These are phyloP conservation scores for Ophiostoma ips DNA, from an alignment of 2,329 filamentous ascomycete species.

Conservation along the genomic window DNA sequence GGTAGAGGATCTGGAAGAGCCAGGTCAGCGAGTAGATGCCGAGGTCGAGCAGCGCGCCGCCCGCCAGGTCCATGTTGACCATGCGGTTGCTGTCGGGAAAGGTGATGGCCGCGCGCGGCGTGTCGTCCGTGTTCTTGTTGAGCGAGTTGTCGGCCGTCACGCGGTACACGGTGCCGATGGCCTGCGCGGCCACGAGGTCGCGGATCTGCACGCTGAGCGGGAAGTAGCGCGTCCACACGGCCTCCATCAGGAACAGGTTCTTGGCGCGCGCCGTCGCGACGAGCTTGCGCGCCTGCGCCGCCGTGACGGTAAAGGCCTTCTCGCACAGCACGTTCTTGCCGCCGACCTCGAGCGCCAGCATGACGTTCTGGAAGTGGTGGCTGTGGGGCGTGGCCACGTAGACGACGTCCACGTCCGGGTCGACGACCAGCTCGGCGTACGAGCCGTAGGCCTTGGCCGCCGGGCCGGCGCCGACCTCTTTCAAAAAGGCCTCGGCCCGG, in stretches of 20 bases:
- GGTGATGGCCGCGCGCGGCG: conserved; percentile 26
- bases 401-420: conserved; percentile 68
- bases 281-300: conserved; percentile 58
- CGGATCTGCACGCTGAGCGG: conserved; percentile 65
- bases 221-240: conserved; percentile 83
- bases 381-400: conserved; percentile 86
- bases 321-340: conserved; percentile 86
- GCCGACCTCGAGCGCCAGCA: conserved; percentile 60
- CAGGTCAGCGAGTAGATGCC: conserved; percentile 83
- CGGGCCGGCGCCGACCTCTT: conserved; percentile 52
- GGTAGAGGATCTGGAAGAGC: conserved; percentile 82
- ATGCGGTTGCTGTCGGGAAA: conserved; percentile 56
- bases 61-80: conserved; percentile 69
- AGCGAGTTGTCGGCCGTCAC: conserved; percentile 48
- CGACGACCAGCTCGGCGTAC: conserved; percentile 67
- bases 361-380: conserved; percentile 83
- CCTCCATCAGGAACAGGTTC: conserved; percentile 68
- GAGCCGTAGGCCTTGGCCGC: conserved; percentile 59
- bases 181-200: conserved; percentile 43
- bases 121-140: conserved; percentile 40
- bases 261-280: conserved; percentile 59
- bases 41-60: conserved; percentile 69
- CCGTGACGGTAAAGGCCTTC: conserved; percentile 79
- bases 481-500: conserved; percentile 59
- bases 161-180: conserved; percentile 47